Conservation (phyloP, 768 basidiomycete genomes). For the Astraeus odoratus region DNA sequence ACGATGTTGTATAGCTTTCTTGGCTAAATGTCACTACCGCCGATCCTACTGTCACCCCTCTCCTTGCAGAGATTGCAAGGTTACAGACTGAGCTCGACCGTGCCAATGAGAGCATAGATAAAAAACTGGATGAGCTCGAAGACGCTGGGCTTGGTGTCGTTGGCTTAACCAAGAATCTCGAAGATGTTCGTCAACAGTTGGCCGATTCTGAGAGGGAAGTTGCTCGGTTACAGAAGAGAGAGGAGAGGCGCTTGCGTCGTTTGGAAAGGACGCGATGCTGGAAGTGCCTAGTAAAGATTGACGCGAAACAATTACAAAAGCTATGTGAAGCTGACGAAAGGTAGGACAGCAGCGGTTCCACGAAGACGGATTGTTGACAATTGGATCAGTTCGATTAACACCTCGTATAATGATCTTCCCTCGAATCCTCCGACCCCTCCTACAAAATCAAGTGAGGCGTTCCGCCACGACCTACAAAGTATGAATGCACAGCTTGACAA, state of each 20-base stretch:
- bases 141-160: conserved; percentile 74
- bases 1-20: conserved; percentile 44
- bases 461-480: conserved; percentile 50
- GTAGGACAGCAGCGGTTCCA: conserved; percentile 27
- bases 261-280: conserved; percentile 59
- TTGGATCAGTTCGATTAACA: conserved; percentile 43
- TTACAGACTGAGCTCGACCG: conserved; percentile 69
- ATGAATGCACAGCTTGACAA: conserved; percentile 58
- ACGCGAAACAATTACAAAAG: conserved; percentile 38
- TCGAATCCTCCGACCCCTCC: conserved; percentile 63
- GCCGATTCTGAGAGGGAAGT: conserved; percentile 59
- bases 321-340: conserved; percentile 51
- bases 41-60: conserved; percentile 52
- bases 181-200: conserved; percentile 59
- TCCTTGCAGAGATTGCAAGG: conserved; percentile 65
- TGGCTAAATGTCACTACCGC: conserved; percentile 60
- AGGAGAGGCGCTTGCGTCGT: conserved; percentile 59
- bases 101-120: conserved; percentile 82
- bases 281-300: conserved; percentile 61
- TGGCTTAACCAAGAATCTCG: conserved; percentile 60
- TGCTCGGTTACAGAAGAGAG: conserved; percentile 54
- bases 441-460: conserved; percentile 57
- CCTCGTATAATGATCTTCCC: conserved; percentile 39
- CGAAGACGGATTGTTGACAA: conserved; percentile 6
- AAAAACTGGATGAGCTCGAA: conserved; percentile 81